Base-by-base conservation (phyloP, 2,329 filamentous ascomycete species). In the Alternaria gaisen region DNA sequence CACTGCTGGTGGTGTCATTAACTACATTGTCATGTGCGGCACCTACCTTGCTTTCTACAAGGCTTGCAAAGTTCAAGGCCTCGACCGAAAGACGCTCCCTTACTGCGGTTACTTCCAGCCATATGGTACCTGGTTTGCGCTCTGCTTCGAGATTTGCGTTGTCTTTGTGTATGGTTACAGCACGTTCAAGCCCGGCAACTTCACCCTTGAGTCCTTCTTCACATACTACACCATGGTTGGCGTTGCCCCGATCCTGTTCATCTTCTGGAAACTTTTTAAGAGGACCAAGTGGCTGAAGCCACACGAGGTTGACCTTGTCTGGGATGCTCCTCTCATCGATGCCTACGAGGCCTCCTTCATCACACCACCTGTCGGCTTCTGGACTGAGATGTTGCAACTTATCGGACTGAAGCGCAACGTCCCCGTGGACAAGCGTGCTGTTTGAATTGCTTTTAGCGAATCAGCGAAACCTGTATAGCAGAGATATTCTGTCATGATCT, bases 261-360 rank as follows among this genome's bases (percentile, higher is more conserved):
- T 84, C 20, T 81, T 81, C 68, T 92, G 88, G 87, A 92, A 91
- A 78, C 8, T 91, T 1, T 20, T 87, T 73, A 87, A 88, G 79
- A 81, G 80, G 58, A 91, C 88, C 2, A 83, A 82, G 60, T 71
- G 65, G 60, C 79, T 85, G 53, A 80, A 88, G 18, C 77, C 78
- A 3, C 72, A 80, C 5, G 84, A 90, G 70, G 79, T 82, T 22
- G 80, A 83, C 60, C 68, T 83, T 46, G 78, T 80, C 34, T 79
- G 73, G 68, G 80, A 82, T 10, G 74, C 79, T 32, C 77, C 80
- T 30, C 67, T 75, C 24, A 77, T 80, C 53, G 77, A 80, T 59
- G 74, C 74, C 6, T 78, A 79, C 55, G 77, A 79, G 64, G 71
- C 76, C 1, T 72, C 70, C 18, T 85, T 89, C 52, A 70, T 74